Conservation (phyloP, 805 yeast species). For the Barnettozyma pratensis region DNA sequence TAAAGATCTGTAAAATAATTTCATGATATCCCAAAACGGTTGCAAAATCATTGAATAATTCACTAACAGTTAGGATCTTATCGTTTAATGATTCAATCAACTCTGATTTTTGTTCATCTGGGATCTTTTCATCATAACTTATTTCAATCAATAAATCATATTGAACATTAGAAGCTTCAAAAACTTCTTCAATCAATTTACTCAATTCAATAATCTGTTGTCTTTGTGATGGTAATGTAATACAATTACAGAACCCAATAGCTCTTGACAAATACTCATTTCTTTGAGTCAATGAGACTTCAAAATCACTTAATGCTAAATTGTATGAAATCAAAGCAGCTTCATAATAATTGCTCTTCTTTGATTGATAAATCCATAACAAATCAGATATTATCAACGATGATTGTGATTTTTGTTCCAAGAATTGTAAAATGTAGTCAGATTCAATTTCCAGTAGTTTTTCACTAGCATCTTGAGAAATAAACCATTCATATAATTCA, state of each 20-base stretch:
- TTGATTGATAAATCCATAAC: constrained; percentile 86
- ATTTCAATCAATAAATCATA: constrained; percentile 42
- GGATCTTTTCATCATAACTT: constrained; percentile 45
- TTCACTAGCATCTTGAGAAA: constrained; percentile 69
- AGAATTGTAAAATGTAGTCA: constrained; percentile 70
- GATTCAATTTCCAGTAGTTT: constrained; percentile 76
- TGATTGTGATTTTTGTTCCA: constrained; percentile 59
- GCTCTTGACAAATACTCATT: constrained; percentile 89
- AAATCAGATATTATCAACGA: constrained; percentile 74
- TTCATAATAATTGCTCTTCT: constrained; percentile 66
- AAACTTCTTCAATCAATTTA: constrained; percentile 65
- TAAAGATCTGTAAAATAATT: constrained; percentile 70
- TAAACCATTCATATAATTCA: constrained; percentile 90
- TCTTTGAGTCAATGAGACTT: constrained; percentile 62
- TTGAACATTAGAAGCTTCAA: constrained; percentile 85
- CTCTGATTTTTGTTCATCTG: constrained; percentile 42
- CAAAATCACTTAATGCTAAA: constrained; percentile 70
- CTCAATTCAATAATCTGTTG: constrained; percentile 72
- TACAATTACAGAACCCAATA: constrained; percentile 85
- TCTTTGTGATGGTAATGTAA: constrained; percentile 68
- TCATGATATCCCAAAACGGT: constrained; percentile 87
- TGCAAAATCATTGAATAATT: constrained; percentile 78
- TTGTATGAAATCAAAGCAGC: constrained; percentile 82
- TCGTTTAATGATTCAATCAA: constrained; percentile 54
- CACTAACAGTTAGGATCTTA: constrained; percentile 65